Conservation (phyloP, 2,329 filamentous ascomycete species). For the Geosmithia flava region DNA sequence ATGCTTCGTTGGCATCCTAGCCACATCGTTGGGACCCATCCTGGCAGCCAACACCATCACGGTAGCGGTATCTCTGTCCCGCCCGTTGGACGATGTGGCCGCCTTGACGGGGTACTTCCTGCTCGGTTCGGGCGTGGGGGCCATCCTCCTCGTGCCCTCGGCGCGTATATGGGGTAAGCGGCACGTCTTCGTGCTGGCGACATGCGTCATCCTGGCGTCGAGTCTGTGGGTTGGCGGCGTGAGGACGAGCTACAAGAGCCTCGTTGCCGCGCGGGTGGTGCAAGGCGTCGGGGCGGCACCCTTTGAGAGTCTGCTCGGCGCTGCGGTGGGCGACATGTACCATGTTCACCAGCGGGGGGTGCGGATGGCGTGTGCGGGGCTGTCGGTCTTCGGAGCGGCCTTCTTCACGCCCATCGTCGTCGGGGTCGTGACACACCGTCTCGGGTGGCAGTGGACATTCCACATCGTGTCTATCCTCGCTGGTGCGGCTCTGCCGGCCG, state of each 20-base stretch:
- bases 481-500: constrained; percentile 52
- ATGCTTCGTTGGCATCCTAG: constrained; percentile 71
- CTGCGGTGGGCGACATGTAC: constrained; percentile 79
- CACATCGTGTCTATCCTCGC: constrained; percentile 81
- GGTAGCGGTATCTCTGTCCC: constrained; percentile 52
- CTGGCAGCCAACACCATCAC: constrained; percentile 81
- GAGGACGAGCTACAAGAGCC: constrained; percentile 53
- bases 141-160: constrained; percentile 76
- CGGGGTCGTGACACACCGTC: constrained; percentile 64
- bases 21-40: constrained; percentile 72
- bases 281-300: constrained; percentile 81
- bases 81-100: constrained; percentile 63
- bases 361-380: constrained; percentile 68
- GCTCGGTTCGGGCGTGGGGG: constrained; percentile 68
- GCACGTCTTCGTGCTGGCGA: constrained; percentile 73
- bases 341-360: constrained; percentile 76
- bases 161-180: constrained; percentile 88
- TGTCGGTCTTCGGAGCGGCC: constrained; percentile 43
- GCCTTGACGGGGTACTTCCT: constrained; percentile 81
- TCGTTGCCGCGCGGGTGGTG: constrained; percentile 68
- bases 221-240: constrained; percentile 68
- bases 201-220: constrained; percentile 58
- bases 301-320: constrained; percentile 83
- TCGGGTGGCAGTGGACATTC: constrained; percentile 84
- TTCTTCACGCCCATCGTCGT: constrained; percentile 77